phyloP scores from a whole-genome alignment of 345 rosid species.

The Ceriops tagal region DNA sequence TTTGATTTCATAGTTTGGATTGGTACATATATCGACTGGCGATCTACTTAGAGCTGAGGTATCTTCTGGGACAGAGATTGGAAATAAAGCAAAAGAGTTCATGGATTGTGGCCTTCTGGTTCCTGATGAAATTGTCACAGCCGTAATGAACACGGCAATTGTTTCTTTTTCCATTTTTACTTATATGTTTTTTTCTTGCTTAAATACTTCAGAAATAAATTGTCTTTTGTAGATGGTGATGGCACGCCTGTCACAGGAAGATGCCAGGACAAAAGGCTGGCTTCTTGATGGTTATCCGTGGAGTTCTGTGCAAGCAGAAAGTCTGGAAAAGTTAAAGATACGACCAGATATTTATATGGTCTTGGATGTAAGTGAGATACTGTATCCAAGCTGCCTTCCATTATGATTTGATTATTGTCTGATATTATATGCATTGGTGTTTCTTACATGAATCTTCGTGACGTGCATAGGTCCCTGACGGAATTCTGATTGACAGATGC shows the following conservation, averaged over 20 bases:
- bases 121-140: slow-evolving; percentile 80
- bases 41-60: slow-evolving; percentile 85
- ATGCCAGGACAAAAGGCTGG: slow-evolving; percentile 79
- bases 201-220: slow-evolving; percentile 3
- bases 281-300: slow-evolving; percentile 93
- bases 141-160: slow-evolving; percentile 33
- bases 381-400: background rate
- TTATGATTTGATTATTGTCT: slow-evolving; percentile 6
- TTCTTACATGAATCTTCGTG: slow-evolving; percentile 16
- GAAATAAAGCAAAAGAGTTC: slow-evolving; percentile 71
- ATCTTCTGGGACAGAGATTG: slow-evolving; percentile 69
- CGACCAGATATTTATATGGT: slow-evolving; percentile 71
- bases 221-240: slow-evolving; percentile 57
- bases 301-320: slow-evolving; percentile 68
- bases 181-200: background rate
- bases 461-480: slow-evolving; percentile 85
- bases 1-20: slow-evolving; percentile 42
- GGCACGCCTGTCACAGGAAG: slow-evolving; percentile 53
- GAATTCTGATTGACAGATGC: slow-evolving; percentile 83
- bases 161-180: background rate
- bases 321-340: slow-evolving; percentile 63
- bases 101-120: slow-evolving; percentile 77
- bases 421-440: background rate
- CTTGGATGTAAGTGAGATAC: slow-evolving; percentile 53
- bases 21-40: slow-evolving; percentile 91